Base-by-base conservation (phyloP, 192 early-diverging fungal species). In the Umbelopsis sp. region DNA sequence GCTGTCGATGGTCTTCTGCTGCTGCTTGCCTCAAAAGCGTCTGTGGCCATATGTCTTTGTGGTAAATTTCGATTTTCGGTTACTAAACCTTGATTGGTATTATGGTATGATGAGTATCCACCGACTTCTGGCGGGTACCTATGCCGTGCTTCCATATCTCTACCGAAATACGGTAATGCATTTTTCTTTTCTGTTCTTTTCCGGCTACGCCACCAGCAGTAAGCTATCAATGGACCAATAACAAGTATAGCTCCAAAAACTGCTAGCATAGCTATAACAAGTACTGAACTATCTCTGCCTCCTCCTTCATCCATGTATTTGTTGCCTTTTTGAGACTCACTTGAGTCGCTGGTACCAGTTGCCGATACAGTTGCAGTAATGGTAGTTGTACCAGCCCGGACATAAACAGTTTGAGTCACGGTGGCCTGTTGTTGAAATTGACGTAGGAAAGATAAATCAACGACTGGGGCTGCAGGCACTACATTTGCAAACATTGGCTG, bases 131-230 rank as follows among this genome's bases (percentile, higher is more conserved):
- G 37, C 37, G 37, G 37, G 10, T 41, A 41, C 5, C 37, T 10
- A 41, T 41, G 37, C 37, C 25, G 51, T 25, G 21, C 51, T 52
- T 52, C 51, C 51, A 52, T 52, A n/a, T 61, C 55, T 16, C 25
- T 61, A 12, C 33, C 55, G 10, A 12, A 30, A 5, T 61, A 41
- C 37, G 37, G 37, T 30, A 61, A 61, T 61, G 13, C 12, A 25
- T 25, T 15, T 4, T 35, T 37, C 7, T 18, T 61, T 35, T 13
- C 10, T 61, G 16, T 16, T 25, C 16, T 27, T 16, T 27, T 35
- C 35, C 12, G 12, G 23, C 30, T 61, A 15, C 55, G 21, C 55
- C 30, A 61, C 55, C 55, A 61, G 4, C 27, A 12, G 25, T 4
- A 15, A 7, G 8, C 55, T 35, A 35, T 61, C 25, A 61, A 3